phyloP scores from a whole-genome alignment of 2,329 filamentous ascomycete species.

The Penicillium sp. region DNA sequence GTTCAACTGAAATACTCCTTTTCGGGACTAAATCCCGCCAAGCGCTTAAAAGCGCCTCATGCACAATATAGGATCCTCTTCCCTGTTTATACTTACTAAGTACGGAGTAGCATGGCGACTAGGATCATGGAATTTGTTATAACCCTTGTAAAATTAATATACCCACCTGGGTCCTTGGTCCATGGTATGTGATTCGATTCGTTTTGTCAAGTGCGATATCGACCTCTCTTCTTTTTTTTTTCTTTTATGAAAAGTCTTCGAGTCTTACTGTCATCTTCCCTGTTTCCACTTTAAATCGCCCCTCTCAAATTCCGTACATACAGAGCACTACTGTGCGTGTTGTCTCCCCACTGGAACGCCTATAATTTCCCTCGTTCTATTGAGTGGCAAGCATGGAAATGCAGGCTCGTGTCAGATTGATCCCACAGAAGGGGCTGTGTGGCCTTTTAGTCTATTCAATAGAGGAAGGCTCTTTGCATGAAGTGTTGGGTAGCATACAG shows the following conservation, averaged over 20 bases:
- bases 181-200: slow-evolving; percentile 9
- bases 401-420: slow-evolving; percentile 17
- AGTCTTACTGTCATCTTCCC: not conserved
- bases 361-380: slow-evolving; percentile 2
- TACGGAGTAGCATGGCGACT: not conserved
- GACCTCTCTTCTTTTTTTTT: not conserved
- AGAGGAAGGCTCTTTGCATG: not conserved
- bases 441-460: not conserved
- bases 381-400: slow-evolving; percentile 11
- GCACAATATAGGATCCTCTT: slow-evolving; percentile 18
- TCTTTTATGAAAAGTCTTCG: not conserved
- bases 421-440: slow-evolving; percentile 4
- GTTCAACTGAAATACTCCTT: not conserved
- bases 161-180: not conserved
- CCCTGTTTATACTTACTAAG: not conserved
- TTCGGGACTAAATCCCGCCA: slow-evolving; percentile 5
- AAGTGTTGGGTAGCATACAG: not conserved
- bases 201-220: slow-evolving; percentile 12
- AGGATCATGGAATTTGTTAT: not conserved
- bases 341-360: not conserved
- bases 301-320: not conserved
- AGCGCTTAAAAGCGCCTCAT: slow-evolving; percentile 21
- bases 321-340: slow-evolving; percentile 10
- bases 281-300: not conserved
- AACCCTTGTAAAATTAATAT: not conserved